Evolutionary conservation across 305 asterid species (phyloP).

Genomic region (Rubia tinctorum): DNA sequence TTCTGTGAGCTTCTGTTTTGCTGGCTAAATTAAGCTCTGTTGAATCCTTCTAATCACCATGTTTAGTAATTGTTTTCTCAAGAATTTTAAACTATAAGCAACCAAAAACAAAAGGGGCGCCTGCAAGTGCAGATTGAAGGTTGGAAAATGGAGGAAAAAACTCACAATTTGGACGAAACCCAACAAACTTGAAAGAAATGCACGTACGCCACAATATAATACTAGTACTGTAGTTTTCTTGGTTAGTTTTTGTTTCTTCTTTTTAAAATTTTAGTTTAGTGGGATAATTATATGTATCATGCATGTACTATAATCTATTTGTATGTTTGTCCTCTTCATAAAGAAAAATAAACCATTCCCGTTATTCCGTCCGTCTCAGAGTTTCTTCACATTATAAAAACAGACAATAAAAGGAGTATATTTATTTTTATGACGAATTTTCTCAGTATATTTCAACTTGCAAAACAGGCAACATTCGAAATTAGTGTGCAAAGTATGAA

Average conservation of each 20-base stretch:
- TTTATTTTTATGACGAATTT: too few species aligned
- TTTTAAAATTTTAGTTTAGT: not conserved
- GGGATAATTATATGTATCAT: not conserved
- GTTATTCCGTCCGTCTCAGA: too few species aligned
- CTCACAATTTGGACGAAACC: slow-evolving; percentile 16
- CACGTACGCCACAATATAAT: slow-evolving; percentile 20
- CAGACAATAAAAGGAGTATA: too few species aligned
- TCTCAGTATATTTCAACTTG: too few species aligned
- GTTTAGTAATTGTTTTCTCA: not conserved
- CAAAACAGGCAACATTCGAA: too few species aligned
- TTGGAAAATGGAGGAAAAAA: not conserved
- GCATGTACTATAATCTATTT: too few species aligned
- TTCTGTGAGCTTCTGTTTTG: not conserved
- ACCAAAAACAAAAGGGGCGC: slow-evolving; percentile 22
- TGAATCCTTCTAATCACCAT: slow-evolving; percentile 2
- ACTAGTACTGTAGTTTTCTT: not conserved
- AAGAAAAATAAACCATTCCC: too few species aligned
- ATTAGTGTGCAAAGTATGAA: too few species aligned
- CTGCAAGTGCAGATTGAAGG: slow-evolving; percentile 20
- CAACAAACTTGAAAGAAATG: slow-evolving; percentile 24
- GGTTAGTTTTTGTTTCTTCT: not conserved
- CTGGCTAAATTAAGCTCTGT: not conserved
- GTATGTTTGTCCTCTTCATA: too few species aligned
- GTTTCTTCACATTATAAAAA: too few species aligned
- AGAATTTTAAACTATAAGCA: not conserved